phyloP scores from a whole-genome alignment of 805 yeast species.

The Ogataea trehaloabstinens region DNA sequence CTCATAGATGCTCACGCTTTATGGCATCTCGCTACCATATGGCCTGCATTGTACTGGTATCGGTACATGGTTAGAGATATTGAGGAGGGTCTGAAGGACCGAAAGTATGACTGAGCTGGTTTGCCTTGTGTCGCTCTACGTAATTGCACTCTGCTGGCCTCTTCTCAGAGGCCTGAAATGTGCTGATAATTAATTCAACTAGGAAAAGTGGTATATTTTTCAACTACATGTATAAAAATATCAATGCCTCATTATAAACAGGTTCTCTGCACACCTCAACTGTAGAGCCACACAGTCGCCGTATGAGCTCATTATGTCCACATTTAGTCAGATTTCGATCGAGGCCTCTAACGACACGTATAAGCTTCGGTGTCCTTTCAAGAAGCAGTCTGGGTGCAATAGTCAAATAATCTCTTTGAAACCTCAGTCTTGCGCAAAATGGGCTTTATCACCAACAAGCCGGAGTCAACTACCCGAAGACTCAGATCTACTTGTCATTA shows the following conservation, averaged over 20 bases:
- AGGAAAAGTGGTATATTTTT: no score
- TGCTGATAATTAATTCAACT: no score
- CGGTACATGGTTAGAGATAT: conserved; percentile 52
- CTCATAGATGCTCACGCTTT: conserved; percentile 87
- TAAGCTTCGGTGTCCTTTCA: conserved; percentile 9
- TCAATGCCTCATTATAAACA: no score
- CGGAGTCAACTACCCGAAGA: not conserved
- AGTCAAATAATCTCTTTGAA: conserved; percentile 11
- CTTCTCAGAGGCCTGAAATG: no score
- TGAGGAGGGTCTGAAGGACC: conserved; percentile 28
- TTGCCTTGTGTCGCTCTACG: not conserved
- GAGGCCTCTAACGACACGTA: not conserved
- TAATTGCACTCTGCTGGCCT: not conserved
- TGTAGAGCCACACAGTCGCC: no score
- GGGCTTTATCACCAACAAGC: not conserved
- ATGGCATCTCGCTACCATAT: conserved; percentile 88
- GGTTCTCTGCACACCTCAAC: no score
- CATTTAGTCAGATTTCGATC: not conserved
- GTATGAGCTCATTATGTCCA: no score
- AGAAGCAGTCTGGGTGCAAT: conserved; percentile 5
- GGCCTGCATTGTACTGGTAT: conserved; percentile 78
- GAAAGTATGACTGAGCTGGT: conserved; percentile 23
- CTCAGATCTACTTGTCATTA: conserved; percentile 7
- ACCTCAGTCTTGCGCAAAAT: conserved; percentile 2
- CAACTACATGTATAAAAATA: no score